phyloP scores from a whole-genome alignment of 345 rosid genomes.

The Laguncularia racemosa region DNA sequence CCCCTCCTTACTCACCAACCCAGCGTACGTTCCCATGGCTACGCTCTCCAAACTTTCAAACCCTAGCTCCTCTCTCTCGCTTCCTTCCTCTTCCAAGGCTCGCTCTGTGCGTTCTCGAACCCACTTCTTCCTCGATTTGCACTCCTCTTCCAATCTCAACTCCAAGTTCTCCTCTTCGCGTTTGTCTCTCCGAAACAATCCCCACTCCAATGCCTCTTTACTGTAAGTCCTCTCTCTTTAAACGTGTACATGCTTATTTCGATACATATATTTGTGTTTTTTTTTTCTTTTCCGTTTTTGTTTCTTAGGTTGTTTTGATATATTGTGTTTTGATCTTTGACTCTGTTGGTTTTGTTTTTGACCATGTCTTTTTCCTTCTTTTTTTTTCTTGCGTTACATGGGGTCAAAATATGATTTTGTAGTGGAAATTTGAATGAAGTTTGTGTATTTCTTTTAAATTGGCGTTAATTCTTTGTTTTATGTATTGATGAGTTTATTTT shows the following conservation, averaged over 20 bases:
- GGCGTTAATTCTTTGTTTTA: too few species aligned
- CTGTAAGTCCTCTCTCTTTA: constrained; percentile 33
- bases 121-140: constrained; percentile 31
- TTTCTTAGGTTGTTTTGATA: too few species aligned
- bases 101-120: constrained; percentile 26
- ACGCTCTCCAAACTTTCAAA: constrained; percentile 70
- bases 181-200: constrained; percentile 28
- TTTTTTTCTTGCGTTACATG: too few species aligned
- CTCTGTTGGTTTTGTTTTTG: too few species aligned
- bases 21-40: constrained; percentile 31
- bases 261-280: too few species aligned
- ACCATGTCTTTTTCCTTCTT: too few species aligned
- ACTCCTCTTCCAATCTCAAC: constrained; percentile 9
- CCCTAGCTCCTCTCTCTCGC: constrained; percentile 23
- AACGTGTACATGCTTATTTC: not conserved
- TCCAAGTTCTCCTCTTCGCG: constrained; percentile 44
- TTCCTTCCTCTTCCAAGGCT: constrained; percentile 28
- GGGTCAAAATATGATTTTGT: too few species aligned
- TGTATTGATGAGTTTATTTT: too few species aligned
- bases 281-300: too few species aligned
- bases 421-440: too few species aligned
- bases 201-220: constrained; percentile 28
- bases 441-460: too few species aligned
- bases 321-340: too few species aligned
- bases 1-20: constrained; percentile 9